A percentile compares a stretch with the other conserved stretches of the same genome.
These are phyloP conservation scores for Fraxinus paxiana DNA, from an alignment of 305 asterid species.

Conservation along the genomic window DNA sequence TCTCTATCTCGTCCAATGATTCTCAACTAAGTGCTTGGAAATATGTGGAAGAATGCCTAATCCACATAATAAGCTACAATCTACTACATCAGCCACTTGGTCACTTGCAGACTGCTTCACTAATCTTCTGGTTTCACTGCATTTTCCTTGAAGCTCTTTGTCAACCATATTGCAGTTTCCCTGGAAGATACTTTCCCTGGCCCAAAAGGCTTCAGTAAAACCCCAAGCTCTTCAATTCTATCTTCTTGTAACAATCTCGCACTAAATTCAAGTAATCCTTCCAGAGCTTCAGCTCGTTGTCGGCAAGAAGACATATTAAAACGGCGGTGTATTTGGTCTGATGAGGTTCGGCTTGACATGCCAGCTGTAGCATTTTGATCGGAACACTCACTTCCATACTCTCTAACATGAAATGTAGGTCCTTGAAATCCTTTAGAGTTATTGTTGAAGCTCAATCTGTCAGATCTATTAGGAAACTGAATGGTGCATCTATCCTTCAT, in stretches of 20 bases:
- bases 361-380: constrained; percentile 92
- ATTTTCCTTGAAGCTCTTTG: constrained; percentile 82
- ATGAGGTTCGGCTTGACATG: constrained; percentile 80
- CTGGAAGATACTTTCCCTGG: constrained; percentile 87
- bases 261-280: constrained; percentile 87
- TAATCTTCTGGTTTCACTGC: constrained; percentile 48
- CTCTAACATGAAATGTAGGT: constrained; percentile 35
- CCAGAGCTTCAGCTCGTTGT: constrained; percentile 90
- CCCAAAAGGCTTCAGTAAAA: constrained; percentile 79
- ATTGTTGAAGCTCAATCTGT: constrained; percentile 42
- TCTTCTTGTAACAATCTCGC: constrained; percentile 76
- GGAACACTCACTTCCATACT: constrained; percentile 60
- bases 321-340: constrained; percentile 60
- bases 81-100: constrained; percentile 26
- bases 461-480: constrained; percentile 54
- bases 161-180: constrained; percentile 94
- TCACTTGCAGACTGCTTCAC: constrained; percentile 27
- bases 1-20: constrained; percentile 27
- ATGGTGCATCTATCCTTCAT: constrained; percentile 74
- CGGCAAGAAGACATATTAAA: constrained; percentile 77
- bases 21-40: constrained; percentile 24
- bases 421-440: constrained; percentile 52
- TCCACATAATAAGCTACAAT: constrained; percentile 29
- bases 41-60: constrained; percentile 27
- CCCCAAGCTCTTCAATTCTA: constrained; percentile 81